Percentiles rank a stretch among this genome's conserved stretches.
These are phyloP conservation scores for Fraxinus baroniana DNA, from an alignment of 305 asterid genomes.

Conservation along the genomic window DNA sequence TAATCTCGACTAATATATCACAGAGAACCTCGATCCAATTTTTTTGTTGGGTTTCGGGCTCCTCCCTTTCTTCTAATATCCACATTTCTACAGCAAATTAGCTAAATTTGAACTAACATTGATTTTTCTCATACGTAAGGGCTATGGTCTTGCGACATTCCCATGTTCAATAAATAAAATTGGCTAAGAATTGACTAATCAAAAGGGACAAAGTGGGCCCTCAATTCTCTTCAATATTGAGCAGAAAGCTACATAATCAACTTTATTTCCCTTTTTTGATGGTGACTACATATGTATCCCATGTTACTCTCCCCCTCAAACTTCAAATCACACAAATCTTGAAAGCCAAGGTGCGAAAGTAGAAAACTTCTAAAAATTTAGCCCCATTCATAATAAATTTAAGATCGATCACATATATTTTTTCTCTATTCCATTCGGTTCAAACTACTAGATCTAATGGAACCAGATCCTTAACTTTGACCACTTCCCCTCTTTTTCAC, in stretches of 20 bases:
- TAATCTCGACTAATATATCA: background rate
- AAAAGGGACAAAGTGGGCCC: constrained; percentile 19
- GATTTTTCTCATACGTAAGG: background rate
- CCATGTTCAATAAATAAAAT: constrained; percentile 17
- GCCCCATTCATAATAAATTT: background rate
- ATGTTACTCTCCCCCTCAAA: constrained; percentile 50
- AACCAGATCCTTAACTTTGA: background rate
- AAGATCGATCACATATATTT: background rate
- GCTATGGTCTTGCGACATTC: constrained; percentile 14
- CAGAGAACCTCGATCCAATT: background rate
- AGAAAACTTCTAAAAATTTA: background rate
- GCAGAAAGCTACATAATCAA: background rate
- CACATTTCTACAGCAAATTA: background rate
- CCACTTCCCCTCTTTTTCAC: too few relatives aligned
- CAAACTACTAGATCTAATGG: background rate
- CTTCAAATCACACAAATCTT: constrained; percentile 6
- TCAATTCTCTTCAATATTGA: background rate
- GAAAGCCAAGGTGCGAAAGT: background rate
- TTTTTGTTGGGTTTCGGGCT: background rate
- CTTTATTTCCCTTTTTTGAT: constrained; percentile 27
- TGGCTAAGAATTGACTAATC: background rate
- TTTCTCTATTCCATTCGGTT: background rate
- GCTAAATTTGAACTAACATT: constrained; percentile 7
- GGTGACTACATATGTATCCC: constrained; percentile 57
- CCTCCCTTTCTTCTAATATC: background rate